These are phyloP conservation scores for Sanghuangporus baumii DNA, from an alignment of 1,284 basidiomycete genomes.

Conservation along the genomic window DNA sequence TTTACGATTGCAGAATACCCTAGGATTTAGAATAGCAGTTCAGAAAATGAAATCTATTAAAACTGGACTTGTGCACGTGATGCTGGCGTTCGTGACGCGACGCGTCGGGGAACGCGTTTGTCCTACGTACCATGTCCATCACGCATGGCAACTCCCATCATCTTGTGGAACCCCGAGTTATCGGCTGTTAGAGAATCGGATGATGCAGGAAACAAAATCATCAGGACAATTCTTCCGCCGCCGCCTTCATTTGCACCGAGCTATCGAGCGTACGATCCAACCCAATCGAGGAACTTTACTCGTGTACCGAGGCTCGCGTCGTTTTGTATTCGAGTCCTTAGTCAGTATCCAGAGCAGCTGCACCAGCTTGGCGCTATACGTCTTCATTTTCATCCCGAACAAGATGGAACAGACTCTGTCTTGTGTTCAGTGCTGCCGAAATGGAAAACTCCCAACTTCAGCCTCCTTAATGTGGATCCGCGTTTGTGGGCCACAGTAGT, in stretches of 20 bases:
- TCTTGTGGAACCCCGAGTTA: slow-evolving; percentile 1
- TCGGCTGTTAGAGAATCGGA: slow-evolving; percentile 23
- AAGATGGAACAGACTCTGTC: slow-evolving; percentile 28
- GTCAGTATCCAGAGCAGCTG: slow-evolving; percentile 34
- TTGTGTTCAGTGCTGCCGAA: slow-evolving; percentile 33
- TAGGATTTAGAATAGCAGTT: background rate
- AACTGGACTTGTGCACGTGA: slow-evolving; percentile 2
- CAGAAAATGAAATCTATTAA: background rate
- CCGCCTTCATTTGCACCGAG: slow-evolving; percentile 21
- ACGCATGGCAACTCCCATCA: slow-evolving; percentile 5
- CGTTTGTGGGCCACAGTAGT: slow-evolving; percentile 55
- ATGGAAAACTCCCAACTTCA: slow-evolving; percentile 22
- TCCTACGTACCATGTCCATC: background rate
- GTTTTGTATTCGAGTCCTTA: slow-evolving; percentile 35
- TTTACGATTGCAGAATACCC: background rate
- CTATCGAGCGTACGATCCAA: slow-evolving; percentile 22
- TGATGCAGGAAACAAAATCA: slow-evolving; percentile 33
- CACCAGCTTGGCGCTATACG: slow-evolving; percentile 27
- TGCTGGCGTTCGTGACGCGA: slow-evolving; percentile 10
- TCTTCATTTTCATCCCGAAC: slow-evolving; percentile 24
- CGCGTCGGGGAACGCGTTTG: background rate
- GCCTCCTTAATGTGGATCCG: slow-evolving; percentile 39
- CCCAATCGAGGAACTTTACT: background rate
- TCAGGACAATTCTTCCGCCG: slow-evolving; percentile 27
- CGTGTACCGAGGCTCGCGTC: slow-evolving; percentile 35